Evolutionary conservation across 2,329 filamentous ascomycete genomes (phyloP), one percentile per base, ranked within the genome.

Genomic region (Chaetomium sp.): DNA sequence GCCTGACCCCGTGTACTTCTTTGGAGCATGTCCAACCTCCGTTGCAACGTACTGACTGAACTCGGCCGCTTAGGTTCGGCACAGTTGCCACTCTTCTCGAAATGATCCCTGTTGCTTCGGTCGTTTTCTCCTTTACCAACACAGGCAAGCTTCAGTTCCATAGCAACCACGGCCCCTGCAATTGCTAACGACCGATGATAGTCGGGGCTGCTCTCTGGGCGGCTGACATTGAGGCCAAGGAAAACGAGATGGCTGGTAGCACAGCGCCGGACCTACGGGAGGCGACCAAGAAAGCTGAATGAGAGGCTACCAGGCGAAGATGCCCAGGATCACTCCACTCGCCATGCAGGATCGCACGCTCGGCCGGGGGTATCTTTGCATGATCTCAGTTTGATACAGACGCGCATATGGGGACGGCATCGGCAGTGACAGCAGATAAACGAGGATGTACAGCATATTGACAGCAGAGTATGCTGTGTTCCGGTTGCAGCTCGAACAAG

Each of bases 171-270:
- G 9, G 23, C 19, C 38, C n/a, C 12, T 23, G 33, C 8, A 25
- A 27, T 19, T 23, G 27, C 29, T 57, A 33, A 53, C 35, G n/a
- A 21, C 29, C 10, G 16, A 23, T 16, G 33, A 59, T 12, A 88
- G 92, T 96, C 65, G 94, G 93, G 8, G 94, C 93, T 61, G 94
- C 94, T 8, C 80, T 98, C n/a, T 97, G 93, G 93, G 93, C 94
- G 49, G 91, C 92, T 21, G 93, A 96, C 75, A 85, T 96, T 65
- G 92, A 96, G 76, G 75, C 78, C 31, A 81, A 82, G 70, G 78
- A 80, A 63, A 80, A 77, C 10, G 75, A 77, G 49, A 84, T 85
- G 81, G 78, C 79, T 10, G 74, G 78, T 60, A 77, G 79, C 66
- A 85, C 82, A 16, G 82, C 82, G n/a, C 83, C 83, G 1, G 76